A percentile compares a stretch with the other conserved stretches of the same genome.
Evolutionary conservation across 2,329 filamentous ascomycete genomes (phyloP).

Genomic region (Raffaelea arxii): DNA sequence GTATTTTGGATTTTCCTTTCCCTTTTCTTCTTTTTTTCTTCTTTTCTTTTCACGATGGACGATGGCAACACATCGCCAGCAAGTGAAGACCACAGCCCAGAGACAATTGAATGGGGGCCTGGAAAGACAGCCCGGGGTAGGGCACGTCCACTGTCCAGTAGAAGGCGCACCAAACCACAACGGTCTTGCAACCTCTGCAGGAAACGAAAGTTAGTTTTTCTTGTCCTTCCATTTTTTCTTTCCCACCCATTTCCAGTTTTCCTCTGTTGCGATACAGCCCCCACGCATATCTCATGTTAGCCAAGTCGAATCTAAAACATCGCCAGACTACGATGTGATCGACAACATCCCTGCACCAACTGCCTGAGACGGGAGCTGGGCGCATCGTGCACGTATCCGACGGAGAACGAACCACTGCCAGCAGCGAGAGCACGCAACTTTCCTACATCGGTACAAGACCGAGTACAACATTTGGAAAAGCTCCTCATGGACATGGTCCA

Average conservation of each 20-base stretch:
- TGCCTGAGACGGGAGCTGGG: neutral
- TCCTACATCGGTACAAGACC: neutral
- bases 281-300: neutral
- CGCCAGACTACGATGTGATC: constrained; percentile 2
- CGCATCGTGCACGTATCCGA: neutral
- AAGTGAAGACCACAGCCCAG: neutral
- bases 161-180: constrained; percentile 23
- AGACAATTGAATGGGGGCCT: constrained; percentile 3
- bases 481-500: constrained; percentile 1
- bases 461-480: constrained; percentile 2
- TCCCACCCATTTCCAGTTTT: neutral
- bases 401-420: neutral
- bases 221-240: neutral
- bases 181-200: constrained; percentile 25
- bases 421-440: neutral
- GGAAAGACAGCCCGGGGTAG: constrained; percentile 4
- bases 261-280: too few relatives aligned
- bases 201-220: constrained; percentile 22
- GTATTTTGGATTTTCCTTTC: too few relatives aligned
- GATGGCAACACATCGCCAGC: neutral
- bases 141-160: constrained; percentile 10
- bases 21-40: too few relatives aligned
- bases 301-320: too few relatives aligned
- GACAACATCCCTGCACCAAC: constrained; percentile 2
- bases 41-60: neutral